phyloP scores from a whole-genome alignment of 1,284 basidiomycete genomes.

The Apiotrichum brassicae region DNA sequence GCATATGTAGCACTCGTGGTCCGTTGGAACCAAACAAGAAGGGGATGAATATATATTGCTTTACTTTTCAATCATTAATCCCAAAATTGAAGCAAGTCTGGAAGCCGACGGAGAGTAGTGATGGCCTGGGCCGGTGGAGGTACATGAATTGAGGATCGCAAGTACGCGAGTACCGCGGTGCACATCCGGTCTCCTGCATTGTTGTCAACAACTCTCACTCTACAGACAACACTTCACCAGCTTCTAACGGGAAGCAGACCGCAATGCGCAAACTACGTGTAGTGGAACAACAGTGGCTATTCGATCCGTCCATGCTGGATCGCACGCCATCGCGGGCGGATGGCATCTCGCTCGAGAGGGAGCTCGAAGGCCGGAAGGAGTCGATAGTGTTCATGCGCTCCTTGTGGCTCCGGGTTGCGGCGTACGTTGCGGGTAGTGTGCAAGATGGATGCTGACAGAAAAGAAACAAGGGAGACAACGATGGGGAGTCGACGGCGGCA shows the following conservation, averaged over 20 bases:
- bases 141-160: too few relatives aligned
- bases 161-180: too few relatives aligned
- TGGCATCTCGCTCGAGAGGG: constrained; percentile 22
- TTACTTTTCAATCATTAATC: too few relatives aligned
- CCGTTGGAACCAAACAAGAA: too few relatives aligned
- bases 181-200: too few relatives aligned
- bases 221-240: neutral
- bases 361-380: constrained; percentile 28
- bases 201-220: neutral
- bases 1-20: too few relatives aligned
- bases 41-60: too few relatives aligned
- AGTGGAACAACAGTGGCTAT: constrained; percentile 38
- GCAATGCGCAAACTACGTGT: constrained; percentile 27
- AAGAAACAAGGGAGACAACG: constrained; percentile 5
- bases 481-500: constrained; percentile 12
- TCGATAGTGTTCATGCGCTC: constrained; percentile 18
- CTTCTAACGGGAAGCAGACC: too few relatives aligned
- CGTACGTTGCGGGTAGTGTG: neutral
- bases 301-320: constrained; percentile 16
- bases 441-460: neutral
- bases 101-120: too few relatives aligned
- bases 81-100: too few relatives aligned
- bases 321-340: constrained; percentile 31
- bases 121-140: too few relatives aligned
- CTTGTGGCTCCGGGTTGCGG: constrained; percentile 13